phyloP scores from a whole-genome alignment of 768 basidiomycete species.

The Lactarius vividus region DNA sequence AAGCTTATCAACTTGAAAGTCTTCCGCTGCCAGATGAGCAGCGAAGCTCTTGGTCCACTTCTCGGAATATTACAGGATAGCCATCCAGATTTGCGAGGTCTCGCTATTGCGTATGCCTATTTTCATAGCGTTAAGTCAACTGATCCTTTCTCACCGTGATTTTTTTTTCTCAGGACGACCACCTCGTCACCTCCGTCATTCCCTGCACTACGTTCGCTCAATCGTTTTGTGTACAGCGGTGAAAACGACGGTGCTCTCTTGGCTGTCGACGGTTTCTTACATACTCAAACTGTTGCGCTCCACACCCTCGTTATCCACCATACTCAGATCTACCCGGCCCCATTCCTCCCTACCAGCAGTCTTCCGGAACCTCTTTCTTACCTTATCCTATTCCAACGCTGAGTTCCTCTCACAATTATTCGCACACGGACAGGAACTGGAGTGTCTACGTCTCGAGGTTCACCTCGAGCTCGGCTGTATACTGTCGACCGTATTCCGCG shows the following conservation, averaged over 20 bases:
- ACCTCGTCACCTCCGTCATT: background rate
- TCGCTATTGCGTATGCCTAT: constrained; percentile 38
- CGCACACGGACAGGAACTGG: constrained; percentile 58
- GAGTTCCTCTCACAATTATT: constrained; percentile 60
- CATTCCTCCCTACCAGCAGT: constrained; percentile 55
- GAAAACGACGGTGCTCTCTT: constrained; percentile 38
- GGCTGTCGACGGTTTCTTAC: constrained; percentile 46
- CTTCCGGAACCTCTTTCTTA: constrained; percentile 61
- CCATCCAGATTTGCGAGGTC: constrained; percentile 42
- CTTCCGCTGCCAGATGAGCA: constrained; percentile 57
- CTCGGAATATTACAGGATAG: constrained; percentile 51
- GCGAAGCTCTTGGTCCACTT: constrained; percentile 51
- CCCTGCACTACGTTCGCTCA: constrained; percentile 25
- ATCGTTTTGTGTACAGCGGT: constrained; percentile 36
- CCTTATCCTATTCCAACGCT: constrained; percentile 49
- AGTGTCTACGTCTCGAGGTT: constrained; percentile 55
- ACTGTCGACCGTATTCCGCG: constrained; percentile 50
- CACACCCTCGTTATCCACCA: constrained; percentile 21
- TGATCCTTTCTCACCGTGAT: background rate
- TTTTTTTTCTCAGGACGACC: background rate
- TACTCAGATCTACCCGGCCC: constrained; percentile 44
- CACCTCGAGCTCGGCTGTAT: constrained; percentile 38
- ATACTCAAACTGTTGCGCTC: constrained; percentile 14
- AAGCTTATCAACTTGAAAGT: constrained; percentile 58
- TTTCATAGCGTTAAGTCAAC: background rate